Evolutionary conservation across 345 rosid genomes (phyloP).

Genomic region (Aurinia saxatilis): DNA sequence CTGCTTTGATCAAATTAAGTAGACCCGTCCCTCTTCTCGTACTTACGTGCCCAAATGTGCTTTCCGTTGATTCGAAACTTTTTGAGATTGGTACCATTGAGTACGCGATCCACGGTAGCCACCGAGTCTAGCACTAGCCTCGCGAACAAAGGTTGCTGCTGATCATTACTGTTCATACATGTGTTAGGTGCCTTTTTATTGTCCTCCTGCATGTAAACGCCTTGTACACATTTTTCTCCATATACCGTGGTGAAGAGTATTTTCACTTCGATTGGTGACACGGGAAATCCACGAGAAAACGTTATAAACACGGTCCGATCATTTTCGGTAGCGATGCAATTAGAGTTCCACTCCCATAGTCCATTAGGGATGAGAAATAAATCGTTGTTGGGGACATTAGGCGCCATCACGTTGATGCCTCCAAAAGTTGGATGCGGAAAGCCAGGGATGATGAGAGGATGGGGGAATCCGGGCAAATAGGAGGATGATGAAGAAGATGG

Average conservation of each 20-base stretch:
- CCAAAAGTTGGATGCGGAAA: conserved; percentile 39
- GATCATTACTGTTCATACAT: not conserved
- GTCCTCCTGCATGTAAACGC: not conserved
- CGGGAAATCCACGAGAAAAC: conserved; percentile 39
- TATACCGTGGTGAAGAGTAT: conserved; percentile 16
- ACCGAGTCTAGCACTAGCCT: conserved; percentile 11
- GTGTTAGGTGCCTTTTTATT: not conserved
- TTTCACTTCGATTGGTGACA: conserved; percentile 24
- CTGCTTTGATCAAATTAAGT: too few relatives aligned
- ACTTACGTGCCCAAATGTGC: conserved; percentile 33
- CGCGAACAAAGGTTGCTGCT: conserved; percentile 12
- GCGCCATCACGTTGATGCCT: conserved; percentile 6
- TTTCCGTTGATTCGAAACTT: conserved; percentile 9
- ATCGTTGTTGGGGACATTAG: not conserved
- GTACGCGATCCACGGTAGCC: conserved; percentile 5
- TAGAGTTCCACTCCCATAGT: conserved; percentile 30
- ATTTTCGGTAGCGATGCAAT: conserved; percentile 5
- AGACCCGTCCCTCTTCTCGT: not conserved
- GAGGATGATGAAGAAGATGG: not conserved
- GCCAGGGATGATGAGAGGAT: conserved; percentile 22
- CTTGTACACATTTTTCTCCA: conserved; percentile 14
- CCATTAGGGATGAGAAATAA: not conserved
- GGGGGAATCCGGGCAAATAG: not conserved
- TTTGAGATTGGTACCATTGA: not conserved
- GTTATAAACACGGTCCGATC: conserved; percentile 36